Base-by-base conservation (phyloP, 768 basidiomycete genomes). In the Epithele typhae region DNA sequence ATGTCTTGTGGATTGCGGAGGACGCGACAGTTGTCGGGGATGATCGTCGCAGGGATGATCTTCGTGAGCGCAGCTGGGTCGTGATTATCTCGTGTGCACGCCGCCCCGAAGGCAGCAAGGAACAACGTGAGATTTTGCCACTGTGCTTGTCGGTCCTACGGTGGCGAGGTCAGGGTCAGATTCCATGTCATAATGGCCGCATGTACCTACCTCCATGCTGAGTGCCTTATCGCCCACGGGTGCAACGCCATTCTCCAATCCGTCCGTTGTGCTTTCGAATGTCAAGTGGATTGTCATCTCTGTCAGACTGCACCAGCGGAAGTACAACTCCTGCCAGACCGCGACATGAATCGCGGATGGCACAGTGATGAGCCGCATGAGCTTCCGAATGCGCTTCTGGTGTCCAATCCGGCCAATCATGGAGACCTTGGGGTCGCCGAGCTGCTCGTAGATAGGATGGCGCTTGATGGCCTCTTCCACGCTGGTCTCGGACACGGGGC, bases 51-150 rank as follows among this genome's bases (percentile, higher is more conserved):
- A 0, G 85, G 79, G 43, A 89, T 74, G 30, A 82, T 68, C 7
- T 70, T 57, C 15, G 74, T 67, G 19, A 89, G 65, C 19, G 73
- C 69, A n/a, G 66, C 64, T 25, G 74, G 63, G 34, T 81, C 70
- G 25, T 75, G 71, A 36, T 71, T 67, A 14, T 84, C 78, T 33
- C 71, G 67, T 17, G 79, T 66, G 51, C 84, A 84, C 5, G 78
- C 69, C 4, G 85, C 84, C 30, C 82, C 81, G n/a, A 83, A 74
- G 0, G 87, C 78, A 3, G 87, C 80, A 32, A 94, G 69, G 64
- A 86, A 89, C 19, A 91, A 66, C 0, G 87, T 83, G 11, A 91
- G 68, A 59, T 93, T 91, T 57, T 88, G 84, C 92, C 92, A 96
- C 54, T 91, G 86, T 30, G 73, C 77, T 34, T 82, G 77, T 54